These are phyloP conservation scores for Triticum dicoccoides DNA, from an alignment of 176 grass and related monocot species.

Conservation along the genomic window DNA sequence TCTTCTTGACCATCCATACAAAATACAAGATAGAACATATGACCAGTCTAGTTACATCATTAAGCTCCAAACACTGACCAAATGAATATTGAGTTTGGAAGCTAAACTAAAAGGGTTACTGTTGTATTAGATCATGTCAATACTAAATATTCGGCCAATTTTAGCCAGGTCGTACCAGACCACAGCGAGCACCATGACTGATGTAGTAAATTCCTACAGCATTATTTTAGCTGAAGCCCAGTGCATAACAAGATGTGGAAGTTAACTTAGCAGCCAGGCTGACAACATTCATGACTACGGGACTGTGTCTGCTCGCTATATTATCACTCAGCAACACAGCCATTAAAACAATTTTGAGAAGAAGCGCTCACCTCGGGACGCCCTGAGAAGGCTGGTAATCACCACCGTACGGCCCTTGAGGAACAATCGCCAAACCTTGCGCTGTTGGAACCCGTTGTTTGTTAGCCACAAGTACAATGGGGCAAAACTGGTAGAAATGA, in stretches of 20 bases:
- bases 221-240: neutral
- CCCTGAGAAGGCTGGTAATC: constrained; percentile 51
- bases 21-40: neutral
- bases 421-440: constrained; percentile 43
- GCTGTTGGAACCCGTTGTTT: neutral
- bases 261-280: neutral
- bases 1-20: neutral
- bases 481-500: neutral
- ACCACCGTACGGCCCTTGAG: constrained; percentile 46
- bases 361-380: constrained; percentile 42
- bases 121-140: neutral
- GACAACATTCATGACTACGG: neutral
- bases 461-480: neutral
- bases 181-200: neutral
- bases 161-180: neutral
- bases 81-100: neutral
- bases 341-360: neutral
- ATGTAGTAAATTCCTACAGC: neutral
- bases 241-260: neutral
- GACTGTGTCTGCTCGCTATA: neutral
- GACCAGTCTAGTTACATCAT: neutral
- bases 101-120: neutral
- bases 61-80: neutral
- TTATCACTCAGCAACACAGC: neutral
- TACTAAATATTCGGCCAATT: neutral